Base-by-base conservation (phyloP, 2,329 filamentous ascomycete species). In the Cladorrhinum sp. region DNA sequence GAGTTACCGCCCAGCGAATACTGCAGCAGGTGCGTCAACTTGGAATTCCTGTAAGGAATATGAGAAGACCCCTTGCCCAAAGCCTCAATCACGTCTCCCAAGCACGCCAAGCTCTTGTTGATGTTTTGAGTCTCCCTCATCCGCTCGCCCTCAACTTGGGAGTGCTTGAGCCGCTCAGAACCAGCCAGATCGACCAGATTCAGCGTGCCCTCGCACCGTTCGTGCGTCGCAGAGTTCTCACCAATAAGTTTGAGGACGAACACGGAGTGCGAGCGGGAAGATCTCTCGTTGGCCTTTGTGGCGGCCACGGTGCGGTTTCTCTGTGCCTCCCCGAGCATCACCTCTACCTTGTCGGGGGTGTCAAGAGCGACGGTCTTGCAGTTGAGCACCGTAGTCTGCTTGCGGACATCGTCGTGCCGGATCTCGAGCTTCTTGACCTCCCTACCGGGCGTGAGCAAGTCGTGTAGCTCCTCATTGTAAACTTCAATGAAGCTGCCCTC, bases 381-480 rank as follows among this genome's bases (percentile, higher is more conserved):
- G 71, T 95, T 92, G 50, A 90, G 83, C 39, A 97, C 89, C 0
- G 81, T 88, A 0, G 93, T 97, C 73, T 92, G 90, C 76, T 91
- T 91, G 67, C 88, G 90, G 36, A 81, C 77, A 48, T 92, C 85
- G 70, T 98, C 94, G 67, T 98, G 95, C 1, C 90, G 86, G 61
- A 97, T 94, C 69, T 96, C 91, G 55, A 94, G 88, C 76, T 91
- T 96, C 76, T 89, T 91, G 20, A 88, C 82, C 58, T 89, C 87
- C 0, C 88, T 85, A 2, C 79, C 74, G 1, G 80, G 75, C 0
- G 78, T 77, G 12, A 99, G 83, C 14, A 99, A 77, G 73, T 99
- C 95, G 72, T 97, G 92, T 65, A 99, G 82, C 64, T 96, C 95
- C 73, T 99, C 95, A 65, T 99, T 98, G 83, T 99, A 99, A 5